Evolutionary conservation across 306 rosid species (phyloP), one percentile per base, ranked within the genome.

Genomic region (Vachellia collinsii): DNA sequence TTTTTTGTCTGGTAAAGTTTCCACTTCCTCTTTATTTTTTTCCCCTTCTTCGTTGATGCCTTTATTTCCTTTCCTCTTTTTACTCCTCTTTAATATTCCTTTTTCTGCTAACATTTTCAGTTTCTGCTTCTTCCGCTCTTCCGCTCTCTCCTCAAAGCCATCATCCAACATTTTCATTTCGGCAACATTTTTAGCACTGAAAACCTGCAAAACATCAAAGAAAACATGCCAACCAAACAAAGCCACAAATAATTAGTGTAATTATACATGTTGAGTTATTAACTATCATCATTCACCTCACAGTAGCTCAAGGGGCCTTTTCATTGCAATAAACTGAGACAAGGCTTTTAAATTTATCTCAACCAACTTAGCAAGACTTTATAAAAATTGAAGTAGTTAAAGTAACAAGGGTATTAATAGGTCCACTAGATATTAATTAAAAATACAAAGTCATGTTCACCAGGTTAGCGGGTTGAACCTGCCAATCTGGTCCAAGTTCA

Each of bases 151-250:
- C 61, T 88, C 93, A 82, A 91, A 94, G 43, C 94, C 97, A 75
- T 90, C 94, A 83, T 93, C 95, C 82, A 87, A 69, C 95, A 94
- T 93, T 78, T 87, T 93, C 94, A 94, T 94, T 43, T 41, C 78
- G 22, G 94, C 97, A 43, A 90, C 95, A 56, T 88, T 88, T 75
- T 86, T 90, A 42, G 97, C 99, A 70, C 84, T 90, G 87, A 81
- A 91, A 84, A 93, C 93, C 98, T 93, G 82, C 80, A 83, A 69
- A 51, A 58, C 37, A 44, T 42, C 77, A 66, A 10, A 23, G 74
- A 20, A 67, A 44, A 79, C 13, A 82, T 39, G 36, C 22, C 66
- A 53, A 56, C 41, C 8, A 38, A 59, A 59, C 36, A 59, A 59
- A 59, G 7, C 36, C 36, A 22, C 37, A 59, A 59, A 59, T 23